These are phyloP conservation scores for Cymbopogon citratus DNA, from an alignment of 176 grass and related monocot species.

Conservation along the genomic window DNA sequence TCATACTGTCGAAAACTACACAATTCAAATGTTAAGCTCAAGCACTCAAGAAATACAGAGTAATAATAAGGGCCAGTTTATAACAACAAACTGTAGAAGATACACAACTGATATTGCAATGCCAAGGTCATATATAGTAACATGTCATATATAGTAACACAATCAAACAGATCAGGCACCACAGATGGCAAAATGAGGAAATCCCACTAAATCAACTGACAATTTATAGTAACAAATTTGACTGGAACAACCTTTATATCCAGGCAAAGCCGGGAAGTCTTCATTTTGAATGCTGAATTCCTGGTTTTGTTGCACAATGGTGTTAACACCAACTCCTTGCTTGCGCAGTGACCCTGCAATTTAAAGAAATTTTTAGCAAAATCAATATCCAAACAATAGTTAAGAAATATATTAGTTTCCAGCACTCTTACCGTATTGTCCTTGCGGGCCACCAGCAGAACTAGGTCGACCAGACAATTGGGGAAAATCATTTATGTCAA, in stretches of 20 bases:
- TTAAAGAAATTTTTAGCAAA: constrained; percentile 30
- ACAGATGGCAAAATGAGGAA: constrained; percentile 11
- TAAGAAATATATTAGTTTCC: neutral
- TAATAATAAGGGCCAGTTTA: neutral
- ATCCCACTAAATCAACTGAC: constrained; percentile 23
- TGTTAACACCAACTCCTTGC: constrained; percentile 82
- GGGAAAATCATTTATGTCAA: constrained; percentile 98
- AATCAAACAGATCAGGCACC: constrained; percentile 28
- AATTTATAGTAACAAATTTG: constrained; percentile 39
- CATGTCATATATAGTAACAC: constrained; percentile 6
- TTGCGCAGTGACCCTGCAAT: constrained; percentile 75
- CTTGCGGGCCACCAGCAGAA: constrained; percentile 87
- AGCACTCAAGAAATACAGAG: neutral
- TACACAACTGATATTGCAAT: constrained; percentile 9
- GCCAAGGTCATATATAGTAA: neutral
- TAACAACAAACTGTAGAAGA: neutral
- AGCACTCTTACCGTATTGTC: constrained; percentile 83
- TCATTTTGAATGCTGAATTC: constrained; percentile 98
- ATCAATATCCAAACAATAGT: neutral
- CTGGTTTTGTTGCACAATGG: constrained; percentile 86
- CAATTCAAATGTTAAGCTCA: neutral
- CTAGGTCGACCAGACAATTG: constrained; percentile 86
- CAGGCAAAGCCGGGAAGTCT: constrained; percentile 93
- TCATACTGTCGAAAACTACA: constrained; percentile 1
- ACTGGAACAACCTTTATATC: constrained; percentile 77